A percentile compares a stretch with the other conserved stretches of the same genome.
Conservation (phyloP, 179 eudicot species). For the Corrigiola litoralis region DNA sequence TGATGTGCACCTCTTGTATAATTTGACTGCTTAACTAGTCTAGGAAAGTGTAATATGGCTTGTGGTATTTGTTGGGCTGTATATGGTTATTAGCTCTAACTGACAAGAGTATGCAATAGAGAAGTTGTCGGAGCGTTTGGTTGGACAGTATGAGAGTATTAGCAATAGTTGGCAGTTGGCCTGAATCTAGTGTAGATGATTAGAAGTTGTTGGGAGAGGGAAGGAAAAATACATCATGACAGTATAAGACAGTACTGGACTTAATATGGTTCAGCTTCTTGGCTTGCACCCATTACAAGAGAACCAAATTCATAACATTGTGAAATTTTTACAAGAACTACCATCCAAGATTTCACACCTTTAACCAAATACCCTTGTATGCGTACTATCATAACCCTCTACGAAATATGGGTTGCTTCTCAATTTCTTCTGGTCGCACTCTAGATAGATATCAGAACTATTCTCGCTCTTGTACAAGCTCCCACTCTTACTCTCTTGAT, state of each 20-base stretch:
- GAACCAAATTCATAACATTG: background rate
- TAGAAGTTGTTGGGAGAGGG: background rate
- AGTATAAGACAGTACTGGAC: background rate
- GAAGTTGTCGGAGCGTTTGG: too few species aligned
- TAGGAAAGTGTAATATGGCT: background rate
- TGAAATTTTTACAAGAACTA: background rate
- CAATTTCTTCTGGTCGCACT: too few species aligned
- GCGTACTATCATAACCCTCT: too few species aligned
- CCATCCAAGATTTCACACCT: background rate
- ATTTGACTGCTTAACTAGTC: background rate
- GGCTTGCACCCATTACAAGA: background rate
- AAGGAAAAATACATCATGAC: background rate
- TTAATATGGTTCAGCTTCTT: background rate
- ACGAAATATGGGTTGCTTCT: too few species aligned
- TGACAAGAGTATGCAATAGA: too few species aligned
- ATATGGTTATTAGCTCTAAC: background rate
- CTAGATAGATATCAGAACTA: too few species aligned
- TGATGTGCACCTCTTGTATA: background rate
- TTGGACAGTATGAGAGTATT: constrained; percentile 1
- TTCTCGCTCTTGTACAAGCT: background rate
- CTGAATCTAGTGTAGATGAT: too few species aligned
- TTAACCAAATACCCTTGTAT: background rate
- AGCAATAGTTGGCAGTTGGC: background rate
- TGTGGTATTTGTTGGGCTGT: constrained; percentile 1
- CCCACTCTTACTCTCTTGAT: background rate